Evolutionary conservation across 2,329 filamentous ascomycete species (phyloP).

Genomic region (Clarireedia sp.): DNA sequence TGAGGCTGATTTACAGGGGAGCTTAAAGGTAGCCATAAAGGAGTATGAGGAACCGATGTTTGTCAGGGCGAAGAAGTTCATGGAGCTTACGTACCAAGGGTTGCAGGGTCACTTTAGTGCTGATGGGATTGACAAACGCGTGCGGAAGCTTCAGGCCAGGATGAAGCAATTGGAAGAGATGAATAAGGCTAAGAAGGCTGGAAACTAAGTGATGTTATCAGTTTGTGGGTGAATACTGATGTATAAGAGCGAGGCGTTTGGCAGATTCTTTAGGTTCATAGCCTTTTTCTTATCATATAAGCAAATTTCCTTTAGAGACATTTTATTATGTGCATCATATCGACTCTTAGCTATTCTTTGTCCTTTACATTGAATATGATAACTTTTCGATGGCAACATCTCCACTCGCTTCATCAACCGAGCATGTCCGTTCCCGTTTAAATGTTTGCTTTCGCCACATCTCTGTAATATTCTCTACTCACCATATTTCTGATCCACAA

Average conservation of each 20-base stretch:
- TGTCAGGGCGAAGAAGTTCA: slow-evolving; percentile 14
- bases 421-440: too few species aligned
- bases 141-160: not conserved
- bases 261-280: too few species aligned
- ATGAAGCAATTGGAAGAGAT: not conserved
- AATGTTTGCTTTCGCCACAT: too few species aligned
- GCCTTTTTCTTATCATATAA: too few species aligned
- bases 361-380: too few species aligned
- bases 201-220: not conserved
- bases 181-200: not conserved
- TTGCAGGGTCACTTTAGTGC: slow-evolving; percentile 19
- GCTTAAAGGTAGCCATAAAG: slow-evolving; percentile 12
- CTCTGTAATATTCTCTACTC: too few species aligned
- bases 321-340: too few species aligned
- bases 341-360: too few species aligned
- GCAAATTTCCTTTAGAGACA: too few species aligned
- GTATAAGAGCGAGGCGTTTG: not conserved
- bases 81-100: slow-evolving; percentile 17
- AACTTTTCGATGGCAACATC: too few species aligned
- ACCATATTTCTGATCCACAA: too few species aligned
- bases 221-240: not conserved
- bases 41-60: slow-evolving; percentile 22
- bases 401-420: too few species aligned
- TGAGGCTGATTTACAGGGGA: not conserved
- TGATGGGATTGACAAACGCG: slow-evolving; percentile 8